These are phyloP conservation scores for Xylaria palmicola DNA, from an alignment of 495 filamentous ascomycete species.

Conservation along the genomic window DNA sequence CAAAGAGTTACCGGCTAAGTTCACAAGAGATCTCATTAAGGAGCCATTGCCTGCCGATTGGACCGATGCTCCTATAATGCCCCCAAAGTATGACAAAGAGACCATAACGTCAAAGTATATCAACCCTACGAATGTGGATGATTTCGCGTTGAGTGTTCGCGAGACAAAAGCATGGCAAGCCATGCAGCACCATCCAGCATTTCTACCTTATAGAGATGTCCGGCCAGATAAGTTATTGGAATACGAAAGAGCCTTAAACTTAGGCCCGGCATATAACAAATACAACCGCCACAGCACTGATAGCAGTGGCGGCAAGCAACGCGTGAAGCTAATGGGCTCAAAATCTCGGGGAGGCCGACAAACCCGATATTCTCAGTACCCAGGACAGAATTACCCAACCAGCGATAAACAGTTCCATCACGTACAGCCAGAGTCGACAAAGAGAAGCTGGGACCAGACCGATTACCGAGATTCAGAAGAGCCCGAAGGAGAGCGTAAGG, in stretches of 20 bases:
- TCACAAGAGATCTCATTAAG: constrained; percentile 43
- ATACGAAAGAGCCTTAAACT: constrained; percentile 19
- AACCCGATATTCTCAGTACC: neutral
- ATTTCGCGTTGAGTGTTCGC: constrained; percentile 43
- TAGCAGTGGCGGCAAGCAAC: neutral
- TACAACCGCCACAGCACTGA: neutral
- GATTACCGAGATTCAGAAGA: neutral
- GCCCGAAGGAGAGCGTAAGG: neutral
- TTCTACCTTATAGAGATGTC: constrained; percentile 28
- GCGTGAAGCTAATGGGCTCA: neutral
- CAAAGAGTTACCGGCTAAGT: constrained; percentile 23
- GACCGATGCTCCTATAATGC: constrained; percentile 44
- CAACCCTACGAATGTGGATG: constrained; percentile 43
- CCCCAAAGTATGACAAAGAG: constrained; percentile 43
- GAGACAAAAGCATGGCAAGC: constrained; percentile 42
- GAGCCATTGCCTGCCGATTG: constrained; percentile 41
- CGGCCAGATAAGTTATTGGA: constrained; percentile 22
- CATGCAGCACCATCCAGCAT: constrained; percentile 48
- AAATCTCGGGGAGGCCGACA: neutral
- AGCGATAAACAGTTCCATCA: neutral
- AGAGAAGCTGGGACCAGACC: neutral
- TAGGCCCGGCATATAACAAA: neutral
- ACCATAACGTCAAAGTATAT: constrained; percentile 50
- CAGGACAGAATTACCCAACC: neutral
- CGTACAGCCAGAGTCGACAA: neutral